Evolutionary conservation across 2,329 filamentous ascomycete genomes (phyloP), one percentile per base, ranked within the genome.

Genomic region (Eutypella sp.): DNA sequence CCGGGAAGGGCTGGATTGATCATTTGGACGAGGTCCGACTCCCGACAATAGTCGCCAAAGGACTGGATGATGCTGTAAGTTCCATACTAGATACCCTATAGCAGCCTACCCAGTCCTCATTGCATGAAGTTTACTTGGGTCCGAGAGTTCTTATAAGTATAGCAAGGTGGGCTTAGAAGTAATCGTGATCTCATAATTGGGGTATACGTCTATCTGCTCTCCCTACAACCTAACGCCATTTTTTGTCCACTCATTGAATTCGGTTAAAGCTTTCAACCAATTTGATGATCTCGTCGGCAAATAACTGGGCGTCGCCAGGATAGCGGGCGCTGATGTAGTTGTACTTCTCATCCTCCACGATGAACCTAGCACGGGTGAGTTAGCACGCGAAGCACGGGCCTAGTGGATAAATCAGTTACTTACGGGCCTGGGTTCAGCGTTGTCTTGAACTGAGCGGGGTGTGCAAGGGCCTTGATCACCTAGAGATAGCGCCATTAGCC

Each of bases 1-100:
- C 60, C 13, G 76, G 77, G 0, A 70, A 64, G 8, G 84, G 84
- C 3, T 89, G 85, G 85, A 68, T 74, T 49, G 86, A 90, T 66
- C 67, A 65, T 9, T 64, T 87, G 39, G 74, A 76, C 4, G 71
- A 71, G 23, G 59, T 66, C 33, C 63, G 57, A 5, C 59, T 69
- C 42, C 85, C 84, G 18, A 79, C 74, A 0, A 61, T 78, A 9
- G 67, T 83, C 18, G 76, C 75, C 3, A 64, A 61, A 27, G 75
- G 76, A 6, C 69, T 88, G 23, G 76, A 81, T 46, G 72, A 83
- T 49, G 79, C 82, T 3, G 67, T 82, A 0, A 61, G 64, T 13
- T 59, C 56, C 15, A 69, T 70, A 47, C 39, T 63, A 5, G 22
- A 48, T 20, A 20, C 18, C 25, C 18, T 18, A 42, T 40, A 11